Base-by-base conservation (phyloP, 169 alveolate species). In the Theileria orientalis region DNA sequence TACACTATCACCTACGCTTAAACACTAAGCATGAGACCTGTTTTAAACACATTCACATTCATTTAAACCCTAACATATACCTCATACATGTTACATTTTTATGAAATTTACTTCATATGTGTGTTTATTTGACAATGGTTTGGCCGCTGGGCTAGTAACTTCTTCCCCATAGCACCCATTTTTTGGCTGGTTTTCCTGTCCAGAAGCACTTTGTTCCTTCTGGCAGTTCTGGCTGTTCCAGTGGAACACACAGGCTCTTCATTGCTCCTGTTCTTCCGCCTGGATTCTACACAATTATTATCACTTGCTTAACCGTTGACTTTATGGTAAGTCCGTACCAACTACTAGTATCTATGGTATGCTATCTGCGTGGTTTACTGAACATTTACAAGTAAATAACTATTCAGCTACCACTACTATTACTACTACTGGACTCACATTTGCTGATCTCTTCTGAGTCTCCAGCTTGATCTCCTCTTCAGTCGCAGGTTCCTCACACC, bases 201-300 rank as follows among this genome's bases (percentile, higher is more conserved):
- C 92, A 90, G 94, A 97, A 97, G 92, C 99, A 98, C 82, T 92
- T 90, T 41, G 95, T 92, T 32, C 94, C 97, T 32, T 86, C 90
- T 14, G 96, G 94, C 91, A 83, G 84, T 83, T 90, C 91, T 9
- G 96, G 96, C 75, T 97, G 98, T 46, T 92, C 93, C 16, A 92
- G 74, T 46, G 99, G 99, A 52, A 97, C 91, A 85, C 99, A 96
- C 21, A 98, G 92, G 63, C 99, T 90, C 87, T 98, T 98, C 91
- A 97, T 97, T 30, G 98, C 93, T 11, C 99, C 99, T 7, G 60
- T 51, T 21, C 29, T 62, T 27, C 86, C 86, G 42, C 62, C 86
- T 23, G 62, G 32, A 56, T 40, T 30, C 27, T 19, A 56, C 23
- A 25, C 16, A 67, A 6, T 23, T 63, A 41, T 41, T n/a, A n/a